Evolutionary conservation across 1,284 basidiomycete species (phyloP).

Genomic region (Cystobasidium slooffiae): DNA sequence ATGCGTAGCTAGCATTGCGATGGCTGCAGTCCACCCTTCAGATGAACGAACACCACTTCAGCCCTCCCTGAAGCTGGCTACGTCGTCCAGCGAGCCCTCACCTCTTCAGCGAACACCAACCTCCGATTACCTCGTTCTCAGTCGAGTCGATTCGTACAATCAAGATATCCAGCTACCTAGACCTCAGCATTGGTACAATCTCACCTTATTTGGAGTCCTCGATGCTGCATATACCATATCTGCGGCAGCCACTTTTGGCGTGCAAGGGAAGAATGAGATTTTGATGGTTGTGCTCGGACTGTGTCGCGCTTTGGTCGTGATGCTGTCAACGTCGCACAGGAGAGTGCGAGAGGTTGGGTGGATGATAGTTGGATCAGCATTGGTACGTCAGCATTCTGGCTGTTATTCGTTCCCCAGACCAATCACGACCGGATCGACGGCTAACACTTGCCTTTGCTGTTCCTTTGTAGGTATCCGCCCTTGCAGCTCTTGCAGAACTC

Average conservation of each 20-base stretch:
- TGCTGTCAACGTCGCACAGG: constrained; percentile 11
- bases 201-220: constrained; percentile 13
- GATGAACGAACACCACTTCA: constrained; percentile 1
- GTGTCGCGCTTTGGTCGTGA: constrained; percentile 12
- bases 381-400: neutral
- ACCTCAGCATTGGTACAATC: constrained; percentile 23
- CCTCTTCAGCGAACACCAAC: constrained; percentile 2
- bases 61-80: neutral
- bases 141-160: constrained; percentile 15
- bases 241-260: constrained; percentile 8
- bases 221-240: constrained; percentile 34
- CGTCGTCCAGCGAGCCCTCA: neutral
- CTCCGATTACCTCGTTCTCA: constrained; percentile 41
- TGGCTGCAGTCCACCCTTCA: too few species aligned
- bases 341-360: constrained; percentile 39
- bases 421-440: neutral
- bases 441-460: constrained; percentile 5
- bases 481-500: constrained; percentile 36
- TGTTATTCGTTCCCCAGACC: neutral
- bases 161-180: constrained; percentile 32
- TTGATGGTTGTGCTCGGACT: constrained; percentile 21
- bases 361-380: constrained; percentile 31
- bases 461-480: constrained; percentile 27
- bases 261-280: constrained; percentile 32
- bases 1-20: too few species aligned